These are phyloP conservation scores for Claviceps sp. DNA, from an alignment of 2,329 filamentous ascomycete species.

Conservation along the genomic window DNA sequence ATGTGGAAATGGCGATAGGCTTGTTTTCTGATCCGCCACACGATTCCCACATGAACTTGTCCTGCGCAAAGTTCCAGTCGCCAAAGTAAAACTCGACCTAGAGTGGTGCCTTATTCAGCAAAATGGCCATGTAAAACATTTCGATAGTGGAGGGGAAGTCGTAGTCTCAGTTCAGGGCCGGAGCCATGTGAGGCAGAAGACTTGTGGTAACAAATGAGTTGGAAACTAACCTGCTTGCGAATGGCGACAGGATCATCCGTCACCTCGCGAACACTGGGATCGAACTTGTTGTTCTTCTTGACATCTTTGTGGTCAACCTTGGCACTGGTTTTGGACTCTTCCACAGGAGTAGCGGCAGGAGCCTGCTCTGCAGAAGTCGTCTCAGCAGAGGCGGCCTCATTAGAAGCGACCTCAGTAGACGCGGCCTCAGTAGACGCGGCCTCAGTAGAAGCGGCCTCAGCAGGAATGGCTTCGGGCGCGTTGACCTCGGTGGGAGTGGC, in stretches of 20 bases:
- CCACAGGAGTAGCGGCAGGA: slow-evolving; percentile 14
- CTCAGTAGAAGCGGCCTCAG: slow-evolving; percentile 13
- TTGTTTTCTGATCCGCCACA: slow-evolving; percentile 71
- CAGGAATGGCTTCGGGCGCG: slow-evolving; percentile 11
- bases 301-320: slow-evolving; percentile 24
- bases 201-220: background rate
- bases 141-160: background rate
- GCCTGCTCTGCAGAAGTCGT: slow-evolving; percentile 12
- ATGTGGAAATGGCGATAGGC: slow-evolving; percentile 61
- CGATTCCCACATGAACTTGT: slow-evolving; percentile 73
- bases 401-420: slow-evolving; percentile 6
- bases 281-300: slow-evolving; percentile 53
- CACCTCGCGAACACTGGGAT: slow-evolving; percentile 52
- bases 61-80: slow-evolving; percentile 76
- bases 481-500: slow-evolving; percentile 12
- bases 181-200: background rate
- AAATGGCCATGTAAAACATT: background rate
- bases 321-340: slow-evolving; percentile 26
- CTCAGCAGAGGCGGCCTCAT: slow-evolving; percentile 9
- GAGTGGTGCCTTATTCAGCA: background rate
- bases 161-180: background rate
- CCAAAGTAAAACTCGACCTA: slow-evolving; percentile 98
- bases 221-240: slow-evolving; percentile 57
- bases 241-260: slow-evolving; percentile 70
- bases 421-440: slow-evolving; percentile 7